Conservation (phyloP, 139 green algal species). For the Picochlorum sp. region DNA sequence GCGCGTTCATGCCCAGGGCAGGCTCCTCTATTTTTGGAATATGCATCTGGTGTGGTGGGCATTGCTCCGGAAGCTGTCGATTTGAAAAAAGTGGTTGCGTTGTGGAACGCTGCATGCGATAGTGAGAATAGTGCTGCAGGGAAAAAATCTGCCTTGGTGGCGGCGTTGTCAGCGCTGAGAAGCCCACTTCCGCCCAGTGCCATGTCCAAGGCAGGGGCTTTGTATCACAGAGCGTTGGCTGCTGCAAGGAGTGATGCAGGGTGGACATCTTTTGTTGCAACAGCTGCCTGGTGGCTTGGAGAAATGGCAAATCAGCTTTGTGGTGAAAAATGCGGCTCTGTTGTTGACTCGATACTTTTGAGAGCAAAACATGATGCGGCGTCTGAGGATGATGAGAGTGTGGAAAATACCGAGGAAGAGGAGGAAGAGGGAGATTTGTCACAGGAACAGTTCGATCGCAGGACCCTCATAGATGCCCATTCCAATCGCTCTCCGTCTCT, state of each 20-base stretch:
- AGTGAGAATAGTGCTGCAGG: conserved; percentile 12
- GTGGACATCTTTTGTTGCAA: conserved; percentile 42
- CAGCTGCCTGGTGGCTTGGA: conserved; percentile 63
- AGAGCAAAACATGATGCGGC: neutral
- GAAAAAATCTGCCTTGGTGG: conserved; percentile 25
- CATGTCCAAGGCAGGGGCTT: conserved; percentile 6
- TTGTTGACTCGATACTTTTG: neutral
- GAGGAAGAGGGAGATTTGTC: neutral
- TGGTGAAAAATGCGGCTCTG: conserved; percentile 34
- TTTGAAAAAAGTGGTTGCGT: conserved; percentile 30
- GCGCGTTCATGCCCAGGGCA: conserved; percentile 41
- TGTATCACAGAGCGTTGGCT: conserved; percentile 6
- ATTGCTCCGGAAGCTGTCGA: conserved; percentile 35
- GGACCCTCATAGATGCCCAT: conserved; percentile 15
- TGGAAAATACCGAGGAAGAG: neutral
- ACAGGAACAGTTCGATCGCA: neutral
- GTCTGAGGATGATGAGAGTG: neutral
- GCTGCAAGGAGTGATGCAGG: conserved; percentile 32
- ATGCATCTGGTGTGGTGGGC: conserved; percentile 40
- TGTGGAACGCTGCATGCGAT: conserved; percentile 36
- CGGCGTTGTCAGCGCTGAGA: conserved; percentile 31
- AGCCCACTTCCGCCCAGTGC: conserved; percentile 26
- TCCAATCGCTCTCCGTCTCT: conserved; percentile 35
- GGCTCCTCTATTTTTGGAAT: conserved; percentile 41
- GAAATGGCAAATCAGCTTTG: conserved; percentile 61